Conservation (phyloP, 371 early-diverging fungal genomes). For the Parasitella parasitica region DNA sequence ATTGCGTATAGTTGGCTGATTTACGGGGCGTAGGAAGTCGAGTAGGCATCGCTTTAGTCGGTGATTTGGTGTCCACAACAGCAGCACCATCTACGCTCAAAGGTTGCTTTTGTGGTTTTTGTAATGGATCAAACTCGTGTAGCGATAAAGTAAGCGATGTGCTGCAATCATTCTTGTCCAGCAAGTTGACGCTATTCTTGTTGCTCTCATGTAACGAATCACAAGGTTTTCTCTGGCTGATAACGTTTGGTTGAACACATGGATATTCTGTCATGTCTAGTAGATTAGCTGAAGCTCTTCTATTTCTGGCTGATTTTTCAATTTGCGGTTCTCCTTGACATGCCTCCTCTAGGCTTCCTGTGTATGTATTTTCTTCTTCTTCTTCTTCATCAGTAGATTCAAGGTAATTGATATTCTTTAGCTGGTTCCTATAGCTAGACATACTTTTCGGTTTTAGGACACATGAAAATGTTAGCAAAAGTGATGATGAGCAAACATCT, state of each 20-base stretch:
- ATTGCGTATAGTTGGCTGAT: background rate
- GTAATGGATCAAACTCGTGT: constrained; percentile 5
- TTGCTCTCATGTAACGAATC: background rate
- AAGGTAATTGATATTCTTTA: background rate
- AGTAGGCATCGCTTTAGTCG: constrained; percentile 9
- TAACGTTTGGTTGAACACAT: constrained; percentile 1
- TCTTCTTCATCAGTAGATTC: background rate
- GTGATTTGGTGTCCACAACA: background rate
- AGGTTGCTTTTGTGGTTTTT: background rate
- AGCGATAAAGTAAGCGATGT: background rate
- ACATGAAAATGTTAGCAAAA: background rate
- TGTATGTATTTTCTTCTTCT: background rate
- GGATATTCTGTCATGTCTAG: constrained; percentile 8
- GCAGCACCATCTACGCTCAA: background rate
- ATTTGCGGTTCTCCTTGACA: background rate
- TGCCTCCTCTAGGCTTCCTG: background rate
- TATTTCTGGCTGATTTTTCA: background rate
- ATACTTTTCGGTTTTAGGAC: background rate
- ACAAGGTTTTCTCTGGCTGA: background rate
- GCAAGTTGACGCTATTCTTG: background rate
- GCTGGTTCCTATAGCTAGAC: background rate
- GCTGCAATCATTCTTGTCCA: background rate
- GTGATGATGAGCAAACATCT: background rate
- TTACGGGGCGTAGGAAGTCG: constrained; percentile 17
- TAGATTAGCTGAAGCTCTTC: constrained; percentile 6